Evolutionary conservation across 106 monocot genomes (phyloP), one percentile per base, ranked within the genome.

Genomic region (Dioscorea alata): DNA sequence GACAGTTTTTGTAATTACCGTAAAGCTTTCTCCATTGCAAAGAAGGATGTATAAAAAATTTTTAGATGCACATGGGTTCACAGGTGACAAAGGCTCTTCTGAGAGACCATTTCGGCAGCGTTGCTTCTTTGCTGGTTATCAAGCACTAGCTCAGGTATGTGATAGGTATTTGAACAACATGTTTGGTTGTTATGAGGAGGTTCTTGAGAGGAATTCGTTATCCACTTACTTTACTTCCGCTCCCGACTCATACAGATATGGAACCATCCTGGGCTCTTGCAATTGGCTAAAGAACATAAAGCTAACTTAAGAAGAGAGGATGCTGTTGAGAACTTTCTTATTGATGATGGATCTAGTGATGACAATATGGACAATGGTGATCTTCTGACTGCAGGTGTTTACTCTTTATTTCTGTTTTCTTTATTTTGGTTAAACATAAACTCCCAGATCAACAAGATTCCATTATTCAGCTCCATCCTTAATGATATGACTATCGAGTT

Each of bases 251-350:
- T 59, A 33, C 56, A 97, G 97, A 87, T 97, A 74, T 90, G 92
- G 86, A 97, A 97, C 66, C 97, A 97, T 86, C 97, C 97, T 68
- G 97, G 97, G n/a, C 89, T 97, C 35, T 50, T 97, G 65, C 92
- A 85, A 70, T 69, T 97, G 80, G 80, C 80, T 14, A 97, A 97
- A 85, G 86, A 92, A 72, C 82, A 83, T 14, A 89, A 67, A 72
- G 66, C 68, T 66, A 75, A 69, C 50, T 33, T 81, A 23, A 78
- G 80, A 31, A 73, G 69, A 59, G 86, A 85, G 83, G 89, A 92
- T 78, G 60, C 78, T 70, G 81, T 89, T 56, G 92, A 97, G 73
- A 87, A 83, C 58, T 92, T 92, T 79, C 80, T 97, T 68, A 78
- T 76, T 59, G 97, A 96, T 66, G 92, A 92, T 28, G 69, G 65